phyloP scores from a whole-genome alignment of 768 basidiomycete species.

The Psilocybe tampanensis region DNA sequence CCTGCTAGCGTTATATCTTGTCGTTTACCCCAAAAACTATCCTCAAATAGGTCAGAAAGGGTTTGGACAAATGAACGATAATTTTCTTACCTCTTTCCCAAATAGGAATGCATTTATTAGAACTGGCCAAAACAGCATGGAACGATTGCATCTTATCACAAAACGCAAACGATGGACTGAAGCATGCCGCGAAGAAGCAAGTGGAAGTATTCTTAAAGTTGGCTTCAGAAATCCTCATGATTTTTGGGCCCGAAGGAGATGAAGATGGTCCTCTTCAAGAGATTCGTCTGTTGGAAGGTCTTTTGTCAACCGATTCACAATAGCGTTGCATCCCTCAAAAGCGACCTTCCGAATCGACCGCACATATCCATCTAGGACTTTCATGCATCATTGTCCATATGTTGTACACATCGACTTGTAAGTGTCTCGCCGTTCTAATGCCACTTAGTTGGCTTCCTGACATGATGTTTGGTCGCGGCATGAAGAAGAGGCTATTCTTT shows the following conservation, averaged over 20 bases:
- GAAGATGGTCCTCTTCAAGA: slow-evolving; percentile 60
- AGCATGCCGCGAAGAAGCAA: slow-evolving; percentile 27
- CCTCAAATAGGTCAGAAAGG: slow-evolving; percentile 75
- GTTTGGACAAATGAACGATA: not conserved
- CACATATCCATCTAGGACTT: not conserved
- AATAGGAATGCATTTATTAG: slow-evolving; percentile 73
- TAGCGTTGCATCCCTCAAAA: not conserved
- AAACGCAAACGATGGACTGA: slow-evolving; percentile 18
- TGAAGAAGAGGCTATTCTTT: not conserved
- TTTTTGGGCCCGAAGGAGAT: slow-evolving; percentile 68
- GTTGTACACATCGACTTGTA: slow-evolving; percentile 3
- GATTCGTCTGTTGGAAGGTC: slow-evolving; percentile 41
- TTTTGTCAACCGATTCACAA: slow-evolving; percentile 32
- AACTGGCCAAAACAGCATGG: slow-evolving; percentile 79
- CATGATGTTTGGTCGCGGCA: not conserved
- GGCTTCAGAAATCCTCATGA: slow-evolving; percentile 41
- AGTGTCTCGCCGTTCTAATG: slow-evolving; percentile 12
- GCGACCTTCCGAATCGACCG: not conserved
- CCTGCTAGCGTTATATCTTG: slow-evolving; percentile 64
- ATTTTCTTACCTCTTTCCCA: not conserved
- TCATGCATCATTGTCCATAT: not conserved
- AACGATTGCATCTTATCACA: slow-evolving; percentile 50
- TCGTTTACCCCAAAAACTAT: slow-evolving; percentile 76
- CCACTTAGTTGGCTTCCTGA: not conserved
- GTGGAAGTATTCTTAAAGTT: slow-evolving; percentile 40